phyloP scores from a whole-genome alignment of 2,329 filamentous ascomycete genomes.

The Nakataea oryzae region DNA sequence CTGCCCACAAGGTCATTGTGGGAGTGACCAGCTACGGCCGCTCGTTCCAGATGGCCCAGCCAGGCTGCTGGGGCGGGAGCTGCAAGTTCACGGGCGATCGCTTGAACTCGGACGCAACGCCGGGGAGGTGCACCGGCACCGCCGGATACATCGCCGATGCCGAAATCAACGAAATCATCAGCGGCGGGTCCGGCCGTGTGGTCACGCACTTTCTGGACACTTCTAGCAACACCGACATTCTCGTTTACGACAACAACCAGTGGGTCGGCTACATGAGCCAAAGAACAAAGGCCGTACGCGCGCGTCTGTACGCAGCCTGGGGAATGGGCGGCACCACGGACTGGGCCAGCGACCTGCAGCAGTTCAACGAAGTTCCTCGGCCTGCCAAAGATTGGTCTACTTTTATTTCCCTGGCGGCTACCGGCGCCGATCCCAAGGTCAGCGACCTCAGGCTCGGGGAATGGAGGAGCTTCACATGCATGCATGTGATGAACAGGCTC shows the following conservation, averaged over 20 bases:
- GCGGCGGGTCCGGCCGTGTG: neutral
- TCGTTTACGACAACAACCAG: constrained; percentile 8
- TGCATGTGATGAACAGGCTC: constrained; percentile 3
- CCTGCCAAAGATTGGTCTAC: constrained; percentile 7
- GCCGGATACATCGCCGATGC: constrained; percentile 26
- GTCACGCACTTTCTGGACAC: constrained; percentile 3
- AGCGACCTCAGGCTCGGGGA: constrained; percentile 7
- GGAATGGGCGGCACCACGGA: constrained; percentile 12
- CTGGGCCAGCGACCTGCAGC: constrained; percentile 15
- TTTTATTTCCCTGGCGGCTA: neutral
- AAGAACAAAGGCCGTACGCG: constrained; percentile 7
- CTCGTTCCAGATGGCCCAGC: constrained; percentile 19
- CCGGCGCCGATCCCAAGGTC: neutral
- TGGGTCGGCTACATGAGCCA: constrained; percentile 11
- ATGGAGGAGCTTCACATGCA: constrained; percentile 16
- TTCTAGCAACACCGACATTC: constrained; percentile 7
- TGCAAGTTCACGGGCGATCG: constrained; percentile 21
- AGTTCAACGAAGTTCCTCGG: constrained; percentile 10
- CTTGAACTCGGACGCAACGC: constrained; percentile 14
- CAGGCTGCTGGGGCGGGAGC: constrained; percentile 16
- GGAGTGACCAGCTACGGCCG: constrained; percentile 24
- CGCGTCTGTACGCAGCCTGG: constrained; percentile 5
- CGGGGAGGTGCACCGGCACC: constrained; percentile 23
- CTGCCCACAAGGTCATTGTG: constrained; percentile 18
- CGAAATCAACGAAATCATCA: constrained; percentile 18